These are phyloP conservation scores for Fusarium fujikuroi DNA, from an alignment of 2,329 filamentous ascomycete genomes.

Conservation along the genomic window DNA sequence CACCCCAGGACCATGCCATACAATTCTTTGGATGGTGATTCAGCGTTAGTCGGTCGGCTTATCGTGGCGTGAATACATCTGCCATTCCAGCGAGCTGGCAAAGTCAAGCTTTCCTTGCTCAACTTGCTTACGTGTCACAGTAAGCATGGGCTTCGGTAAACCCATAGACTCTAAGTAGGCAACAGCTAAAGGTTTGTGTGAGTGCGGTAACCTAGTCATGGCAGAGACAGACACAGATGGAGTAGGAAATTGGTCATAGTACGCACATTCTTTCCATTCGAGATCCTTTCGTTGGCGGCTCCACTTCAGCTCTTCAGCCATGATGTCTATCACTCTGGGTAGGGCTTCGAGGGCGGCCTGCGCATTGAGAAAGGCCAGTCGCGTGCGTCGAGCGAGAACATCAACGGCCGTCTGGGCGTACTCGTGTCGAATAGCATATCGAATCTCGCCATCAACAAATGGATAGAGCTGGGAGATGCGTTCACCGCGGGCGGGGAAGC, in stretches of 20 bases:
- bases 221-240: slow-evolving; percentile 2
- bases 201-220: slow-evolving; percentile 5
- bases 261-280: slow-evolving; percentile 82
- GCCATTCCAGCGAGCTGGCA: slow-evolving; percentile 66
- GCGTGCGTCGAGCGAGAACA: slow-evolving; percentile 84
- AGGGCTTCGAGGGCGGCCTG: slow-evolving; percentile 89
- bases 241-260: not conserved
- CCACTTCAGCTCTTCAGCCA: slow-evolving; percentile 87
- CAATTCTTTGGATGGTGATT: not conserved
- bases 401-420: slow-evolving; percentile 93
- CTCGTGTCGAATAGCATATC: slow-evolving; percentile 88
- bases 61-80: slow-evolving; percentile 70
- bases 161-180: slow-evolving; percentile 73
- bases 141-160: slow-evolving; percentile 68
- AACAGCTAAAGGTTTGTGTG: slow-evolving; percentile 56
- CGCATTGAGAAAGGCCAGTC: slow-evolving; percentile 90
- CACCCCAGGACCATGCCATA: not conserved
- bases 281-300: slow-evolving; percentile 74
- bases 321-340: slow-evolving; percentile 87
- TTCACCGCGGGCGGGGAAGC: slow-evolving; percentile 85
- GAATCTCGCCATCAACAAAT: slow-evolving; percentile 90
- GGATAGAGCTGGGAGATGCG: slow-evolving; percentile 85
- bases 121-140: slow-evolving; percentile 67
- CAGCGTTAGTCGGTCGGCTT: slow-evolving; percentile 54
- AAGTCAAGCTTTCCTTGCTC: slow-evolving; percentile 70